Conservation (phyloP, 1,284 basidiomycete genomes). For the Lentinula novae-zelandiae region DNA sequence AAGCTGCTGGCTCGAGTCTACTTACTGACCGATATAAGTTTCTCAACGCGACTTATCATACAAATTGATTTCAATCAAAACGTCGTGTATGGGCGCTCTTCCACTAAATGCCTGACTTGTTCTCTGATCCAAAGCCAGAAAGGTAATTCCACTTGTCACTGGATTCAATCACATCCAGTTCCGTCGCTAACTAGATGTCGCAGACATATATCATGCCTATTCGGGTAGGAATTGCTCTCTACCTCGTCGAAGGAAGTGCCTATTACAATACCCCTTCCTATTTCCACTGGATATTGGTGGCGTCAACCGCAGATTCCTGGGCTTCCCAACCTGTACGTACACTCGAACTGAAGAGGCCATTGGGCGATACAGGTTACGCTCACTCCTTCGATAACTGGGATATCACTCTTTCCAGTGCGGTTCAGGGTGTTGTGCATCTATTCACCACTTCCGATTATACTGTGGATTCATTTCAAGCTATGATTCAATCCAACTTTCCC, state of each 20-base stretch:
- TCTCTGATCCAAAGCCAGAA: too few relatives aligned
- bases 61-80: too few relatives aligned
- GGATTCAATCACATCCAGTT: too few relatives aligned
- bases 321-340: background rate
- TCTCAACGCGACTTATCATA: too few relatives aligned
- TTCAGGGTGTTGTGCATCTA: background rate
- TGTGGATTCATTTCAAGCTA: background rate
- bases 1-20: too few relatives aligned
- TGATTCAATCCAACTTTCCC: background rate
- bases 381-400: background rate
- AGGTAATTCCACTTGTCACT: too few relatives aligned
- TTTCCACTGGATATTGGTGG: background rate
- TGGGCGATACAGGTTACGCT: background rate
- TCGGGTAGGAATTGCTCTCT: background rate
- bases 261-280: background rate
- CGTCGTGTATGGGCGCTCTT: too few relatives aligned
- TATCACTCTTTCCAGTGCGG: background rate
- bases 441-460: background rate
- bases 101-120: too few relatives aligned
- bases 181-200: too few relatives aligned
- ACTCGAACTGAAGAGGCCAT: background rate
- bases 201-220: background rate
- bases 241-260: background rate
- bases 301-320: background rate
- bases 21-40: too few relatives aligned